These are phyloP conservation scores for Cercophora scortea DNA, from an alignment of 495 filamentous ascomycete species.

Conservation along the genomic window DNA sequence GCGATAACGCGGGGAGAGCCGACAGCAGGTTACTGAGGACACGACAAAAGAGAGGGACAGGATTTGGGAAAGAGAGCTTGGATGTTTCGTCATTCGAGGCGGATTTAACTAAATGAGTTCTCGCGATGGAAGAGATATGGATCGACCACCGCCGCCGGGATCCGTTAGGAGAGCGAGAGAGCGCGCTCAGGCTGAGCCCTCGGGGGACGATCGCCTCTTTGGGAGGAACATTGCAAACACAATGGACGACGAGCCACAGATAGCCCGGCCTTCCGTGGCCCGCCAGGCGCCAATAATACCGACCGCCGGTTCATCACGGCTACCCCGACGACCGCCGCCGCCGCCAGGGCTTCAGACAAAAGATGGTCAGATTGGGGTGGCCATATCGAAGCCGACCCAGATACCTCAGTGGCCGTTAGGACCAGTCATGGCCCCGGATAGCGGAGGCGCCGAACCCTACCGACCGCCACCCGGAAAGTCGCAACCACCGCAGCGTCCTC, in stretches of 20 bases:
- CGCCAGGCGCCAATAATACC: constrained; percentile 20
- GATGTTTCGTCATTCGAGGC: constrained; percentile 16
- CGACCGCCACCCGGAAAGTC: constrained; percentile 43
- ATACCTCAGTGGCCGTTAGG: constrained; percentile 49
- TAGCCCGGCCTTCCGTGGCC: constrained; percentile 40
- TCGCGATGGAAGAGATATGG: constrained; percentile 41
- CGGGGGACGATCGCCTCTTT: constrained; percentile 15
- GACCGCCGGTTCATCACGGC: constrained; percentile 18
- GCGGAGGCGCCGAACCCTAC: constrained; percentile 30
- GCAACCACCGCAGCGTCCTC: constrained; percentile 59
- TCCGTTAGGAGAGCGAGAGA: constrained; percentile 42
- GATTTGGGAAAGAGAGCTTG: constrained; percentile 4
- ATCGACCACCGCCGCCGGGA: constrained; percentile 29
- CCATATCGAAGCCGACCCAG: constrained; percentile 45
- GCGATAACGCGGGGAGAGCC: constrained; percentile 12
- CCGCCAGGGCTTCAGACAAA: constrained; percentile 29
- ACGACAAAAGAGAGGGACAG: constrained; percentile 9
- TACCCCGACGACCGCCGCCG: constrained; percentile 24
- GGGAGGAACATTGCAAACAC: constrained; percentile 11
- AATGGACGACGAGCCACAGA: constrained; percentile 38
- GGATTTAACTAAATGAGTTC: constrained; percentile 39
- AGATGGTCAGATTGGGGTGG: constrained; percentile 36
- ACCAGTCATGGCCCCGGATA: constrained; percentile 31
- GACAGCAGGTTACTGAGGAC: constrained; percentile 15
- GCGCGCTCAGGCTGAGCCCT: constrained; percentile 24